Conservation (phyloP, 495 filamentous ascomycete species). For the Rhizodiscina lignyota region DNA sequence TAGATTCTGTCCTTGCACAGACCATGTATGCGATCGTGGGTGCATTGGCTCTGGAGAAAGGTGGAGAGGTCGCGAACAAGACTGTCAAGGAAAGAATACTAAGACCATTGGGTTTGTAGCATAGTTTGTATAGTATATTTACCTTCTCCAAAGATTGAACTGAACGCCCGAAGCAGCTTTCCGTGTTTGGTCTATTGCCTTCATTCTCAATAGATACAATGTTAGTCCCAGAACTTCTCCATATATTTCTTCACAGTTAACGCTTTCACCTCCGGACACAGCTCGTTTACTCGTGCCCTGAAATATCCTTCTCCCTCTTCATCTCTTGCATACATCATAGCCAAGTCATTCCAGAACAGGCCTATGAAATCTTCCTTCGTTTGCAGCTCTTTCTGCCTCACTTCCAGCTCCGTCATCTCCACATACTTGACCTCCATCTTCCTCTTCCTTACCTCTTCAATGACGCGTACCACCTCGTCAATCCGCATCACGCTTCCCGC, state of each 20-base stretch:
- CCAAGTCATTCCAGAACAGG: slow-evolving; percentile 5
- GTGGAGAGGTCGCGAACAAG: slow-evolving; percentile 58
- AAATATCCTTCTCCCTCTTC: slow-evolving; percentile 4
- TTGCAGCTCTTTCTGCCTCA: slow-evolving; percentile 4
- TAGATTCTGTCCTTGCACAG: slow-evolving; percentile 53
- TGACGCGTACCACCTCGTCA: slow-evolving; percentile 12
- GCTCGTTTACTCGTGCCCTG: slow-evolving; percentile 2
- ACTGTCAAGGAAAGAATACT: slow-evolving; percentile 66
- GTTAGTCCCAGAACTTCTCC: slow-evolving; percentile 3
- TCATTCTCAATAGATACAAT: too few species aligned
- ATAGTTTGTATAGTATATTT: too few species aligned
- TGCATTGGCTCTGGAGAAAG: slow-evolving; percentile 71
- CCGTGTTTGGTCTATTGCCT: too few species aligned
- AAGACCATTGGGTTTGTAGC: slow-evolving; percentile 21
- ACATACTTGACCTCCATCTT: slow-evolving; percentile 14
- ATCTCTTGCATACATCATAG: slow-evolving; percentile 2
- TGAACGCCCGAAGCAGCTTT: too few species aligned
- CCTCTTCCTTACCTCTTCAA: slow-evolving; percentile 12
- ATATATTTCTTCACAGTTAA: slow-evolving; percentile 4
- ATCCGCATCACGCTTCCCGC: slow-evolving; percentile 16
- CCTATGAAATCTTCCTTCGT: slow-evolving; percentile 1
- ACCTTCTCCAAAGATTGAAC: too few species aligned
- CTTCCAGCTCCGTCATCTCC: slow-evolving; percentile 6
- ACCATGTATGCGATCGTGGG: slow-evolving; percentile 75
- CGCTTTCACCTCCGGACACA: slow-evolving; percentile 3